Evolutionary conservation across 495 filamentous ascomycete species (phyloP), one percentile per base, ranked within the genome.

Genomic region (Tuber magnatum): DNA sequence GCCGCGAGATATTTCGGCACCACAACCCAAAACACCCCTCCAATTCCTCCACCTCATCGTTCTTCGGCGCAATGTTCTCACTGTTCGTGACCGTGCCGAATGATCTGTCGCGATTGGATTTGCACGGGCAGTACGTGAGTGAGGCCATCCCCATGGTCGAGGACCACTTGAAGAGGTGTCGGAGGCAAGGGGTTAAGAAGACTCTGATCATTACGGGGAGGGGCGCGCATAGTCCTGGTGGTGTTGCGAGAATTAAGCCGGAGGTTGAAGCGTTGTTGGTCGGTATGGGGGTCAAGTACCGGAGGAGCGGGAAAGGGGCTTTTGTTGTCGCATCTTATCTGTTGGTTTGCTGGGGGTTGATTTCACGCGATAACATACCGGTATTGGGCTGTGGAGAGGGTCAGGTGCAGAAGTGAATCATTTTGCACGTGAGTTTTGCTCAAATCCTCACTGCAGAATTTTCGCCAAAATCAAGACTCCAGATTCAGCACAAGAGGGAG

Each of bases 211-310:
- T 82, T 46, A 82, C 80, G 1, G 80, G 80, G 35, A 73, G 43
- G 46, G 80, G 80, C 2, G 24, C 75, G 70, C 80, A 81, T 73
- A 81, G 80, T 40, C 39, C 24, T 35, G 77, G 76, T 32, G 80
- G 80, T 24, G 41, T 82, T 7, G 76, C 80, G 38, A 81, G 74
- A 80, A 75, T 82, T 9, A 73, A 51, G 43, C 80, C 80, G 2
- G 65, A 75, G 76, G 80, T 82, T 35, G 74, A 77, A 69, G 84
- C 12, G 65, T 51, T 76, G 77, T 44, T 82, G 71, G 86, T 87
- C 3, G 84, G 85, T 74, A 81, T 83, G 40, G 89, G 88, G 88
- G 86, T 91, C 4, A 83, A 80, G 38, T 82, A 84, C 24, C 86
- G 91, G 69, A 86, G 84, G 70, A 82, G 84, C 4, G 76, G 81